phyloP scores from a whole-genome alignment of 2,329 filamentous ascomycete species.

The Leptodontidium sp. region DNA sequence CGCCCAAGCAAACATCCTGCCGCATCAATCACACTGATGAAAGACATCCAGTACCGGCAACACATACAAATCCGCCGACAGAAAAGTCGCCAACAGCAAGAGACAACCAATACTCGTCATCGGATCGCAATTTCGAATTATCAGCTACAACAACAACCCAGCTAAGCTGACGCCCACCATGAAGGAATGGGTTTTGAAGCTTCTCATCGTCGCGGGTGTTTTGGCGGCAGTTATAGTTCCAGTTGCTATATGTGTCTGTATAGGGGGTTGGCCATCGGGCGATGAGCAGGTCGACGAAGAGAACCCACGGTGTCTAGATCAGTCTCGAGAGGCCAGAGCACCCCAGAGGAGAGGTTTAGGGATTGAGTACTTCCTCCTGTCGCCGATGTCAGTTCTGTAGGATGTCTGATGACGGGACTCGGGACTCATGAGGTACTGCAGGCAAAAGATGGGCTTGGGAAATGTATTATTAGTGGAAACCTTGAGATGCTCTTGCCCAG shows the following conservation, averaged over 20 bases:
- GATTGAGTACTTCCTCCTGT: constrained; percentile 19
- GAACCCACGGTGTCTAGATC: constrained; percentile 28
- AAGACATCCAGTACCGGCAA: constrained; percentile 28
- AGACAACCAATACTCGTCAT: constrained; percentile 27
- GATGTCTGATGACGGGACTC: constrained; percentile 24
- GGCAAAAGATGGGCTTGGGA: constrained; percentile 12
- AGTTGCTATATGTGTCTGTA: constrained; percentile 19
- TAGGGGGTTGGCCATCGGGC: constrained; percentile 14
- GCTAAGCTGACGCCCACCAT: constrained; percentile 25
- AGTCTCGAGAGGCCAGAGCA: constrained; percentile 29
- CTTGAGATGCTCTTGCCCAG: constrained; percentile 25
- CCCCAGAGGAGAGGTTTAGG: constrained; percentile 21
- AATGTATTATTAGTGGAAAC: constrained; percentile 13
- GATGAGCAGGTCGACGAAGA: constrained; percentile 31
- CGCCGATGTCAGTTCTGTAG: constrained; percentile 19
- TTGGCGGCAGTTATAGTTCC: constrained; percentile 24
- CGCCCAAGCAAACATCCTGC: constrained; percentile 30
- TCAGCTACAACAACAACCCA: constrained; percentile 26
- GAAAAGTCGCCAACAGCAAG: constrained; percentile 30
- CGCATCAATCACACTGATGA: constrained; percentile 26
- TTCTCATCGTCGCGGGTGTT: constrained; percentile 27
- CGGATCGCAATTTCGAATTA: constrained; percentile 28
- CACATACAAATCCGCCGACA: constrained; percentile 29
- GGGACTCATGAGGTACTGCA: constrained; percentile 26
- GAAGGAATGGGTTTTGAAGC: constrained; percentile 24